Evolutionary conservation across 2,329 filamentous ascomycete species (phyloP).

Genomic region (Bisporella sp.): DNA sequence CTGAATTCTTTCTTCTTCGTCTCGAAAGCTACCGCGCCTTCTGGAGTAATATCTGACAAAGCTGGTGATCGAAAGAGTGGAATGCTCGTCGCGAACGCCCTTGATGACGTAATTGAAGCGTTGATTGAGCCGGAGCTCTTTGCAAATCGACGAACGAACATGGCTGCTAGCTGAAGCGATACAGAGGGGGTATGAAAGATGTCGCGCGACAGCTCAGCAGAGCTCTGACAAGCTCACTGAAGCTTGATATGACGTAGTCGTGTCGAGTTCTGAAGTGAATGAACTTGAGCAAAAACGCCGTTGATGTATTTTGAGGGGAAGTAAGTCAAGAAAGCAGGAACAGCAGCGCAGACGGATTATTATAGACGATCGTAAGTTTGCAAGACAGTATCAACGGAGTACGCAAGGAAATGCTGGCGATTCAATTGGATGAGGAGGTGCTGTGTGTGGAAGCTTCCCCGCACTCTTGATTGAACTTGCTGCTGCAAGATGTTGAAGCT

Average conservation of each 20-base stretch:
- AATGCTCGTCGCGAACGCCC: constrained; percentile 51
- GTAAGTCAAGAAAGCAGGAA: too few species aligned
- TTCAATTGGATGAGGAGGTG: too few species aligned
- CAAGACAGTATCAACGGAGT: too few species aligned
- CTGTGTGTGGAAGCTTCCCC: too few species aligned
- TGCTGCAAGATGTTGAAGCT: too few species aligned
- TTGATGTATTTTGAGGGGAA: too few species aligned
- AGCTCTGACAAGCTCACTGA: neutral
- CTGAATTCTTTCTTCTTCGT: constrained; percentile 81
- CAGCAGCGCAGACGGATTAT: too few species aligned
- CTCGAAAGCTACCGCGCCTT: constrained; percentile 70
- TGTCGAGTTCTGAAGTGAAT: too few species aligned
- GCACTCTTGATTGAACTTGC: too few species aligned
- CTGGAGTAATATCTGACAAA: constrained; percentile 74
- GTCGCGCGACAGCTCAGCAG: neutral
- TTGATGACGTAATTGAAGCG: constrained; percentile 29
- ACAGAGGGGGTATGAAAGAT: neutral
- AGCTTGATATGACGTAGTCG: neutral
- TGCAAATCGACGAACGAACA: constrained; percentile 23
- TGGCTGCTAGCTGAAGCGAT: constrained; percentile 3
- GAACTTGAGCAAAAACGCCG: too few species aligned
- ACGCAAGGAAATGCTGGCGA: too few species aligned
- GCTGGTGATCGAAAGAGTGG: constrained; percentile 51
- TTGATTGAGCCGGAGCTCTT: constrained; percentile 22
- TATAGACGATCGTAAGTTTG: too few species aligned